phyloP scores from a whole-genome alignment of 371 early-diverging fungal genomes.

The Apophysomyces elegans region DNA sequence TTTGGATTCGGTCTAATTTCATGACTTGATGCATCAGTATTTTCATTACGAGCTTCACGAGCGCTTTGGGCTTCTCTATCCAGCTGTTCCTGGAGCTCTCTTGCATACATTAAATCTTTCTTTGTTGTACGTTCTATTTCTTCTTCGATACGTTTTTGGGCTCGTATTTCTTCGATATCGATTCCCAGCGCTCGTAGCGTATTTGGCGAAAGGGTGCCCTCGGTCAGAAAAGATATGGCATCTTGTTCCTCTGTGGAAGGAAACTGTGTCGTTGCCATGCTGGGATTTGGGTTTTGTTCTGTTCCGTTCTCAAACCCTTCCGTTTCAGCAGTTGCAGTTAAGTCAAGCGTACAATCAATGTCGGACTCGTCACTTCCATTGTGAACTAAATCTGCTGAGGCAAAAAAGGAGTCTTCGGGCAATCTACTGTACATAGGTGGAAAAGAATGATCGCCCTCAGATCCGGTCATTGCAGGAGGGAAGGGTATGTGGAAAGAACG shows the following conservation, averaged over 20 bases:
- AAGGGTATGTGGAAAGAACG: neutral
- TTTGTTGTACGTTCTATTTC: constrained; percentile 14
- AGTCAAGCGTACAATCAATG: neutral
- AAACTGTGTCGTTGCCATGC: neutral
- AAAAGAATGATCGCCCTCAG: neutral
- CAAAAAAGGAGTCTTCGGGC: neutral
- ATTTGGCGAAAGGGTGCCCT: constrained; percentile 22
- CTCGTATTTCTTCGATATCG: constrained; percentile 25
- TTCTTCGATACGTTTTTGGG: constrained; percentile 22
- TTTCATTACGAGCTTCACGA: neutral
- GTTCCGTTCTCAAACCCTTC: neutral
- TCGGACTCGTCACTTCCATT: neutral
- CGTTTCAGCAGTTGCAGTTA: neutral
- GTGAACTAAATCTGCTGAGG: neutral
- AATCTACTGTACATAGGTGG: neutral
- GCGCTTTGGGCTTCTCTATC: constrained; percentile 14
- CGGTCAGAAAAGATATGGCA: constrained; percentile 13
- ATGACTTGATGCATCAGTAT: neutral
- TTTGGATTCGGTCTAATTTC: neutral
- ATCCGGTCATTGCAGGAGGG: constrained; percentile 4
- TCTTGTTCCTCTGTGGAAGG: constrained; percentile 6
- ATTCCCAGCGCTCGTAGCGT: constrained; percentile 23
- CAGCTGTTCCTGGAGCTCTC: constrained; percentile 20
- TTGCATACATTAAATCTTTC: constrained; percentile 21
- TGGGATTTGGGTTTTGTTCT: neutral